Base-by-base conservation (phyloP, 1,139 yeast genomes). In the Hyphopichia pseudoburtonii region DNA sequence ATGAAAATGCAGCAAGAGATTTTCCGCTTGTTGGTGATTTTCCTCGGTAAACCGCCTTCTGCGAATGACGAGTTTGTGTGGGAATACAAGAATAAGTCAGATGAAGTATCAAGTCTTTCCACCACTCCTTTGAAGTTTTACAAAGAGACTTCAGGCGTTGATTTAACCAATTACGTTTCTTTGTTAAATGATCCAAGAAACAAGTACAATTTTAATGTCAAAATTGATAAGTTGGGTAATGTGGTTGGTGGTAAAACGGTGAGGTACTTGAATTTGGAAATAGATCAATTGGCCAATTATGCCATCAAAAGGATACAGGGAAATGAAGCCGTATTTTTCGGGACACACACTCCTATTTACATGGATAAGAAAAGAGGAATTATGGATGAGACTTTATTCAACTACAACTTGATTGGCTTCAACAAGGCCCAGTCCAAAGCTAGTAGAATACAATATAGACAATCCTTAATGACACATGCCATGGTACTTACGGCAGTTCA, bases 381-480 rank as follows among this genome's bases (percentile, higher is more conserved):
- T 37, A 44, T 49, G 51, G 52, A 49, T 35, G 40, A 45, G 38
- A 33, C 39, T 16, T 38, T 49, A 26, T 49, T 35, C 44, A 41
- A 46, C 39, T 48, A 49, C 42, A 35, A 30, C 24, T 35, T 48
- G 18, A 44, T 49, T 22, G 39, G 39, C 26, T 47, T 42, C 35
- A 37, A 42, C 17, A 28, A 47, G 25, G 30, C 33, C 4, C 52
- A 50, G 32, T 22, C 30, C 26, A 81, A 81, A 59, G 78, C 79
- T 11, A 76, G 80, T 32, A 65, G 86, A 41, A 73, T 81, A 39
- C 52, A 69, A 35, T 79, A 76, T 54, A 70, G 67, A 43, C 78
- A 80, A 53, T 76, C 82, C 28, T 58, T 79, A 45, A 50, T 50
- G 52, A 50, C 52, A 10, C 51, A 48, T 28, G 52, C 52, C 28